These are phyloP conservation scores for Ganoderma meredithae DNA, from an alignment of 1,284 basidiomycete genomes.

Conservation along the genomic window DNA sequence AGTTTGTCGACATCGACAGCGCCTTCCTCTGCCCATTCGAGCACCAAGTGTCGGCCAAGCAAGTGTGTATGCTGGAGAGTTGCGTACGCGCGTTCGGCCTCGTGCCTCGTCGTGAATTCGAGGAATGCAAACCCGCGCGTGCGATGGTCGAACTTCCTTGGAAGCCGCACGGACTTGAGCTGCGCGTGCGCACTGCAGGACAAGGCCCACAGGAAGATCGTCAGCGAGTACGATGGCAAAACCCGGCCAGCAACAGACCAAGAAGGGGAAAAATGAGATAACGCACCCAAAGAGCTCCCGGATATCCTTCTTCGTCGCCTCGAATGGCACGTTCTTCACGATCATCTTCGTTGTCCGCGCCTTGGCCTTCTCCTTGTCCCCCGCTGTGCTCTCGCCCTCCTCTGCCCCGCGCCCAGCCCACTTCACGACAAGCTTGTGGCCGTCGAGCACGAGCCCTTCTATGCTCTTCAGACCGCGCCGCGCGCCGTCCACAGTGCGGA, in stretches of 20 bases:
- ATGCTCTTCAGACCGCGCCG: conserved; percentile 81
- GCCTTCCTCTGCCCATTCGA: conserved; percentile 92
- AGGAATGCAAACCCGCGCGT: conserved; percentile 96
- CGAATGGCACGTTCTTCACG: conserved; percentile 98
- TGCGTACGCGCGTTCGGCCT: conserved; percentile 87
- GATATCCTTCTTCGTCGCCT: conserved; percentile 93
- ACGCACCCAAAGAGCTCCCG: conserved; percentile 86
- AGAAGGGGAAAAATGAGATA: conserved; percentile 22
- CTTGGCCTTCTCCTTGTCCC: conserved; percentile 49
- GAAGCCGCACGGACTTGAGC: conserved; percentile 90
- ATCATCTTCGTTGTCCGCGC: conserved; percentile 86
- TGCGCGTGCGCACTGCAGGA: conserved; percentile 81
- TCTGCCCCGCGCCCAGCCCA: conserved; percentile 89
- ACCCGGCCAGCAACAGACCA: background rate
- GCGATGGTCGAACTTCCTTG: conserved; percentile 86
- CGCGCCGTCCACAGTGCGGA: conserved; percentile 80
- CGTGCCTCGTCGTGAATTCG: conserved; percentile 88
- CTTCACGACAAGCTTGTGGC: conserved; percentile 84
- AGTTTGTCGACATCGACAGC: conserved; percentile 74
- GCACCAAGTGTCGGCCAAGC: conserved; percentile 91
- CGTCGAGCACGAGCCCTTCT: conserved; percentile 87
- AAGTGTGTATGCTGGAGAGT: conserved; percentile 94
- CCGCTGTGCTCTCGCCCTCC: conserved; percentile 46
- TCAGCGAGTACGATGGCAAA: background rate
- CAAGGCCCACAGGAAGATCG: background rate